These are phyloP conservation scores for Colletotrichum tropicale DNA, from an alignment of 2,329 filamentous ascomycete genomes.

Conservation along the genomic window DNA sequence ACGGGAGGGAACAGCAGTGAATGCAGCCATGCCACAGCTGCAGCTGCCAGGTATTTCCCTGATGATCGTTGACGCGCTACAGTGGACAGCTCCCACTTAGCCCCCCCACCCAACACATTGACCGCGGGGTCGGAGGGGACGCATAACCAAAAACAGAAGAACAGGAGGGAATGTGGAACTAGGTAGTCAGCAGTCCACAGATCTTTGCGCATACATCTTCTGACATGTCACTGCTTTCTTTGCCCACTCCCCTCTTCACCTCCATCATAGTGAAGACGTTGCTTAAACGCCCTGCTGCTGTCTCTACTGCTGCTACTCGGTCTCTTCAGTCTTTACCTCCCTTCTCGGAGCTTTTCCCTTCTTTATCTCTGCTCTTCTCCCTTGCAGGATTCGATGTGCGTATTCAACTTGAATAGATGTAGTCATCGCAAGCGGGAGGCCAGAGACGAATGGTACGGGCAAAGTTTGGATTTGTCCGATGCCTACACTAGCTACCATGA, in stretches of 20 bases:
- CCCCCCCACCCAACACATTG: background rate
- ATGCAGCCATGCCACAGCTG: background rate
- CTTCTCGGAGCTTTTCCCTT: background rate
- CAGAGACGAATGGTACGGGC: background rate
- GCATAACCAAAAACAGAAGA: background rate
- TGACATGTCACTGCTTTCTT: background rate
- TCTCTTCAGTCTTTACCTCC: background rate
- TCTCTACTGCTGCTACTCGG: background rate
- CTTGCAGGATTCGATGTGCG: background rate
- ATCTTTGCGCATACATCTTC: background rate
- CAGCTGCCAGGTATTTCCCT: slow-evolving; percentile 7
- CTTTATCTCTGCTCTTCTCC: background rate
- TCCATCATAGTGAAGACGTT: background rate
- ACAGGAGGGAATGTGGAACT: background rate
- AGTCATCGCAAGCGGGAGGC: background rate
- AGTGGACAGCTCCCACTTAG: background rate
- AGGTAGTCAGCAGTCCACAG: background rate
- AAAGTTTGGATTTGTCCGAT: background rate
- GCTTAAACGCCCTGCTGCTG: background rate
- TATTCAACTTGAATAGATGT: background rate
- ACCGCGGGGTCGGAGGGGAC: background rate
- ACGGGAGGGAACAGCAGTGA: background rate
- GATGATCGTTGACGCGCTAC: background rate
- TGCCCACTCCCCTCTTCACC: background rate
- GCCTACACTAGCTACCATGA: background rate